Evolutionary conservation across 148 eudicot species (phyloP), one percentile per base, ranked within the genome.

Genomic region (Cornus suecica): DNA sequence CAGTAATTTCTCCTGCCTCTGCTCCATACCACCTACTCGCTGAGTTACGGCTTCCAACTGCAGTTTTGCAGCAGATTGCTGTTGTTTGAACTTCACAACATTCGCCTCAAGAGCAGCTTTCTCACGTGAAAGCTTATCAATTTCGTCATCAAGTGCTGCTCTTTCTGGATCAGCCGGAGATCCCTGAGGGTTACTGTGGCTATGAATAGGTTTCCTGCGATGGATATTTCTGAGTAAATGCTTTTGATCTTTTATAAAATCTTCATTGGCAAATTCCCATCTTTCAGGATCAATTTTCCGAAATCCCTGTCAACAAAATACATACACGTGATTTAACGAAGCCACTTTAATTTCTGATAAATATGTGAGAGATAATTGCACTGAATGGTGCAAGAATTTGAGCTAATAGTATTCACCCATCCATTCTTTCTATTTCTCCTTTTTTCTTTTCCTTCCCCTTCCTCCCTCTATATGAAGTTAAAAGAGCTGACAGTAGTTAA

Each of bases 251-350:
- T 89, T 92, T 63, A 88, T 66, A 79, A 94, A 94, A 26, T 94
- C 94, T 34, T 94, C 98, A 52, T 94, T 94, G 11, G 90, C 91
- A 72, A 94, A 94, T 76, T 94, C 98, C 98, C 98, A 94, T 82
- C 83, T 88, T 76, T 94, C 98, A 23, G 98, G 92, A 77, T 94
- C 98, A 76, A 88, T 90, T 81, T 94, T 94, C 80, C 88, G 90
- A 80, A 94, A 94, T 75, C 98, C 98, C 98, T 94, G 82, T 27
- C 29, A 86, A 22, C 73, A 34, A 76, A 25, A 29, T 73, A 16
- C 30, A 69, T 45, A 16, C 67, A 28, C 37, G 41, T 32, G 67
- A 77, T 65, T 66, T 24, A 26, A 23, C 31, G 52, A 25, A 13
- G 54, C 15, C 2, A 48, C 20, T 48, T 18, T 16, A 48, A 48